Base-by-base conservation (phyloP, 2,329 filamentous ascomycete genomes). In the Dothistroma pini region DNA sequence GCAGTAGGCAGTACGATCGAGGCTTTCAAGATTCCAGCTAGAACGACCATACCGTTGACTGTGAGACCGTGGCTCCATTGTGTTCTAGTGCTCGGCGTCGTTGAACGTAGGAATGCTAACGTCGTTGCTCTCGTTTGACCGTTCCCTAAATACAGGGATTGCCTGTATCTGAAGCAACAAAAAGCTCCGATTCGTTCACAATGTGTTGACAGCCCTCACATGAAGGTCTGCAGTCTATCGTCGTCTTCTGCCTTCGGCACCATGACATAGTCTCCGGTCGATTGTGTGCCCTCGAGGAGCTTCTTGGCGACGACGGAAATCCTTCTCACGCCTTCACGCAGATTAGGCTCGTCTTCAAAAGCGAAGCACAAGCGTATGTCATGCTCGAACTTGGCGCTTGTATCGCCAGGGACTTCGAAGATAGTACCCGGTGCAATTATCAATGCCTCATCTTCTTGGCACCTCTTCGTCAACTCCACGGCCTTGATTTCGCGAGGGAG, bases 341-440 rank as follows among this genome's bases (percentile, higher is more conserved):
- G 74, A 57, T 84, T 79, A 22, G 82, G 79, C 69, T 88, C 86
- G 1, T 87, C 81, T 73, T 90, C 88, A 85, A 88, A 92, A 1
- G 88, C 80, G 73, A 90, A 92, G 62, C 87, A 90, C 19, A 93
- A 71, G 34, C 90, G 79, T 16, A 93, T 74, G 44, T 83, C 81
- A 53, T 41, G 53, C 11, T 83, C 78, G 70, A 93, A 90, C 47
- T 76, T 77, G 14, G 78, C 76, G 3, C 74, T 73, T n/a, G 82
- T 76, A 60, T 79, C 76, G 25, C 76, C 77, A 54, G 79, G 79
- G 12, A 80, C 71, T 70, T 88, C 84, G 73, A 93, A 96, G 64
- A 89, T 80, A 54, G 81, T 80, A 2, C 91, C 91, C 22, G 83
- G 79, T 25, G 87, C 89, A 22, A 95, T 79, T 29, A 86, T 80